Percentiles rank a stretch among this genome's conserved stretches.
These are phyloP conservation scores for Heritiera littoralis DNA, from an alignment of 345 rosid genomes.

Conservation along the genomic window DNA sequence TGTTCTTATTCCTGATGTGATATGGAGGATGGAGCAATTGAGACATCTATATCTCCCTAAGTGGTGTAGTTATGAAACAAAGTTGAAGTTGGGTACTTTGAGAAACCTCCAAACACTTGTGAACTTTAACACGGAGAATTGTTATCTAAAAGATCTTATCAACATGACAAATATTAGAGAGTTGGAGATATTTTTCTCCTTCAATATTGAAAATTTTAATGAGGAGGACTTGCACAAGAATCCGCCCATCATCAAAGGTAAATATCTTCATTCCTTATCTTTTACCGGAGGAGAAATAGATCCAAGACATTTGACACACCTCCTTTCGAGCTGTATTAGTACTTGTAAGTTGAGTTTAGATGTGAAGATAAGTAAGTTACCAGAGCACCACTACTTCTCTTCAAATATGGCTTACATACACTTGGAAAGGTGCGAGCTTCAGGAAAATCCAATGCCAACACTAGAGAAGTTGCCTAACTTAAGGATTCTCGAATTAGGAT, in stretches of 20 bases:
- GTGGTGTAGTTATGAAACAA: background rate
- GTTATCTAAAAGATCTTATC: background rate
- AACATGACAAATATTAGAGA: background rate
- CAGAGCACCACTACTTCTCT: background rate
- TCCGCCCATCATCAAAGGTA: background rate
- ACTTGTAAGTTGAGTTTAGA: background rate
- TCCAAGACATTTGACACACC: background rate
- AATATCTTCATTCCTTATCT: background rate
- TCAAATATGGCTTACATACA: background rate
- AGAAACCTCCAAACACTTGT: background rate
- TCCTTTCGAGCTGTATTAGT: background rate
- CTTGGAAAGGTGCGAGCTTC: background rate
- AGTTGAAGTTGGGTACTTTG: background rate
- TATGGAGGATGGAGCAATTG: conserved; percentile 14
- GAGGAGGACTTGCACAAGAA: background rate
- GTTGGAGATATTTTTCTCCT: background rate
- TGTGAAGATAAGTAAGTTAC: too few species aligned
- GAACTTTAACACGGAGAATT: background rate
- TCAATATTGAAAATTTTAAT: too few species aligned
- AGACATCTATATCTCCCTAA: conserved; percentile 4
- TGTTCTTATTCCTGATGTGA: background rate
- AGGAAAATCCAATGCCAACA: conserved; percentile 43
- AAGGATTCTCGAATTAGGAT: conserved; percentile 22
- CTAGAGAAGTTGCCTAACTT: conserved; percentile 42
- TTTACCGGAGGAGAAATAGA: background rate